phyloP scores from a whole-genome alignment of 257 asterid genomes.

The Leonotis leonurus region DNA sequence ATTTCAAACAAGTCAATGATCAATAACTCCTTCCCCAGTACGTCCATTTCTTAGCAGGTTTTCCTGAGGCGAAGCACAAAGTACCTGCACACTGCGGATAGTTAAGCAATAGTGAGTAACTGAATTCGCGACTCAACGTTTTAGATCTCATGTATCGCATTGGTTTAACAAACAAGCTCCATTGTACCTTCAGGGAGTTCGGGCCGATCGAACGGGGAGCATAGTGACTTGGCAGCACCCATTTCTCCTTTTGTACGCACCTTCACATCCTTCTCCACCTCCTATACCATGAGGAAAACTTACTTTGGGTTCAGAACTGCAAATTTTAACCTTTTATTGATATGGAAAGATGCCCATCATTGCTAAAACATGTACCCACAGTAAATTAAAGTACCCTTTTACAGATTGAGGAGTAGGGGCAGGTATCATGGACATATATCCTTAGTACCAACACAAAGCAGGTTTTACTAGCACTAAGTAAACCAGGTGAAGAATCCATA shows the following conservation, averaged over 20 bases:
- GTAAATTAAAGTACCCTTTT: too few species aligned
- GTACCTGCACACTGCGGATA: neutral
- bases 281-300: neutral
- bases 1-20: neutral
- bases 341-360: too few species aligned
- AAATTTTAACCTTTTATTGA: too few species aligned
- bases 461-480: neutral
- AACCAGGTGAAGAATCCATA: neutral
- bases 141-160: too few species aligned
- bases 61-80: conserved; percentile 31
- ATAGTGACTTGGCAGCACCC: neutral
- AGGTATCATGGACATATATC: too few species aligned
- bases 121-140: neutral
- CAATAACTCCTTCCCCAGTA: conserved; percentile 62
- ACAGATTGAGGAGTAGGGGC: too few species aligned
- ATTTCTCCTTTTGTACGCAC: neutral
- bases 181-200: neutral
- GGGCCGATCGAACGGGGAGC: neutral
- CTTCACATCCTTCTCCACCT: neutral
- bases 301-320: too few species aligned
- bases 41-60: conserved; percentile 60
- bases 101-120: neutral
- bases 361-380: too few species aligned
- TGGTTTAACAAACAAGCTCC: neutral
- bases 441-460: neutral